Evolutionary conservation across 2,329 filamentous ascomycete genomes (phyloP), one percentile per base, ranked within the genome.

Genomic region (Trichoderma oligosporum): DNA sequence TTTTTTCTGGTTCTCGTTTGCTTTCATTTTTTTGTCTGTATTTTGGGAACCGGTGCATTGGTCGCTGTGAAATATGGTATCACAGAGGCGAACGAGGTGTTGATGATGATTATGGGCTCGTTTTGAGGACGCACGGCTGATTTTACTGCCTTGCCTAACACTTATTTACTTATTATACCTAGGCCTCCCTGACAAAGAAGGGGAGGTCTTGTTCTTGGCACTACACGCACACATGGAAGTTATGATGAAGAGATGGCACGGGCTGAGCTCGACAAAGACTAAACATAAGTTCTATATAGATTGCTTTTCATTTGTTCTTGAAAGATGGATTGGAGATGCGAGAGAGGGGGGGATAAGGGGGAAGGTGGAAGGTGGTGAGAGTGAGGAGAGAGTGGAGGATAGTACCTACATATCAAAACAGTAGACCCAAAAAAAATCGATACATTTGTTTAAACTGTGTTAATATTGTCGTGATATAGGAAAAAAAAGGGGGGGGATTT

Each of bases 101-200:
- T 70, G 61, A 65, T 64, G 63, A 66, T 63, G 61, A 64, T 65
- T 66, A 66, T 61, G 65, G 66, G 62, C 65, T 64, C 61, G 61
- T 56, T 61, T 64, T 35, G 60, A 46, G 31, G 46, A 46, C 29
- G 41, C 42, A 56, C 62, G 62, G 59, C 54, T 61, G 51, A 58
- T 61, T 65, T 61, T 62, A 60, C 44, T 49, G 31, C 22, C 38
- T 35, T 49, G 24, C 46, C 36, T 35, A 31, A 31, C 41, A 25
- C 31, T 46, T 35, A 20, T 55, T 22, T 45, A 36, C 46, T 38
- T 51, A 44, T 61, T 67, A 59, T 59, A 59, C 57, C 57, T 59
- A 24, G 57, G 27, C 44, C 54, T 57, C 51, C 29, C 31, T 22
- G n/a, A 29, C 20, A 7, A 18, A 46, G 22, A 41, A 16, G 46